Conservation (phyloP, 352 stramenopile species). For the Lagenidium giganteum region DNA sequence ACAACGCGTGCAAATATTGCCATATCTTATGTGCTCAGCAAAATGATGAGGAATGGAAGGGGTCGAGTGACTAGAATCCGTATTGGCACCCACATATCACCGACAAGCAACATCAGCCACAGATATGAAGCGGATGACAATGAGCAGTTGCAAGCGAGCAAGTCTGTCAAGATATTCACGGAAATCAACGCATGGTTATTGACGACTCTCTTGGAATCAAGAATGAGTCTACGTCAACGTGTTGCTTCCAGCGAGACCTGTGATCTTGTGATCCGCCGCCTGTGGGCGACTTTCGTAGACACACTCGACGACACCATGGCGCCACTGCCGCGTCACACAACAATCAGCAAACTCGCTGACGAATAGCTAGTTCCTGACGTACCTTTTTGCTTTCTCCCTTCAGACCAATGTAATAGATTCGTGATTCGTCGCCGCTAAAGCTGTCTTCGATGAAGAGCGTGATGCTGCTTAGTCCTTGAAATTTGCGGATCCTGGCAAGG, state of each 20-base stretch:
- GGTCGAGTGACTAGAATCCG: too few species aligned
- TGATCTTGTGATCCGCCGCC: conserved; percentile 73
- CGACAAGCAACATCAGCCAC: too few species aligned
- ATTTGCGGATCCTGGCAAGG: conserved; percentile 65
- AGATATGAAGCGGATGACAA: too few species aligned
- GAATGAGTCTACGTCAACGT: conserved; percentile 37
- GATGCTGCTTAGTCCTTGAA: conserved; percentile 79
- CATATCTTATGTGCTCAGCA: too few species aligned
- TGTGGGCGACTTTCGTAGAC: conserved; percentile 82
- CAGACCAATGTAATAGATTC: conserved; percentile 84
- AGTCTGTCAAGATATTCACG: too few species aligned
- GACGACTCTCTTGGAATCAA: too few species aligned
- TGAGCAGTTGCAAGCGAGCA: too few species aligned
- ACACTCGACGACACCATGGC: conserved; percentile 77
- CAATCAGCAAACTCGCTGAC: background rate
- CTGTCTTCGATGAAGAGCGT: conserved; percentile 79
- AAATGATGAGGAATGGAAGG: too few species aligned
- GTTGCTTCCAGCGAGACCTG: conserved; percentile 34
- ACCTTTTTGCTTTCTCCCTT: conserved; percentile 88
- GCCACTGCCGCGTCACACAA: conserved; percentile 42
- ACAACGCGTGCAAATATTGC: too few species aligned
- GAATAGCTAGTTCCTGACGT: background rate
- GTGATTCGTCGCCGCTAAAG: conserved; percentile 62
- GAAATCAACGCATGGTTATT: too few species aligned
- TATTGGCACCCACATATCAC: too few species aligned